Base-by-base conservation (phyloP, 352 stramenopile genomes). In the Pythium guiyangense region DNA sequence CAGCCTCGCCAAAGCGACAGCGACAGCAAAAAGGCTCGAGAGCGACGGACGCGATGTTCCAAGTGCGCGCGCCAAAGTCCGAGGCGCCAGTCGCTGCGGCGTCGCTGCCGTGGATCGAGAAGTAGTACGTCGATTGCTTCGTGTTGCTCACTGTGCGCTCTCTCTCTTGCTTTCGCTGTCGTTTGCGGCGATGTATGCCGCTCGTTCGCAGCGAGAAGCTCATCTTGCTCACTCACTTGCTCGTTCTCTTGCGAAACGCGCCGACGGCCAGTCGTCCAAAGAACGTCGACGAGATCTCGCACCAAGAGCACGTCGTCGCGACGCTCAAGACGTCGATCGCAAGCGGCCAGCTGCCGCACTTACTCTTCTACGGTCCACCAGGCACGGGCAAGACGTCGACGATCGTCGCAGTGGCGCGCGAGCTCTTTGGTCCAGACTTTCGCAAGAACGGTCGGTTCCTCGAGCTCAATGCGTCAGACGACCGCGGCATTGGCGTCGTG, bases 381-480 rank as follows among this genome's bases (percentile, higher is more conserved):
- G 96, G 86, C 14, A 98, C 91, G 18, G 94, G 94, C 37, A 98
- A 99, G 69, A 99, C 96, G 26, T 98, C 92, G 15, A 98, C 97
- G 8, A 96, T 96, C 51, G 80, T 97, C 34, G 90, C 90, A 0
- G 77, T 97, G 1, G 88, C 85, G 26, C 72, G 88, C 8, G 83
- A 94, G 58, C 76, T 97, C 27, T 97, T 95, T 60, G 90, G 90
- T 8, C 71, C 84, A 31, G 86, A 97, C 60, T 93, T 97, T 56
- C 78, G 83, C 57, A 93, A 96, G 66, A 94, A 92, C 49, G 82
- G 82, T 25, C 90, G 96, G 51, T 98, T 99, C 46, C 69, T 99
- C 27, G 96, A 99, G 84, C 70, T 99, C 20, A 99, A 99, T 72
- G 97, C 97, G 31, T 98, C 88, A 18, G 97, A 99, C 69, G 97